Evolutionary conservation across 331 rosid genomes (phyloP).

Genomic region (Rhamnella rubrinervis): DNA sequence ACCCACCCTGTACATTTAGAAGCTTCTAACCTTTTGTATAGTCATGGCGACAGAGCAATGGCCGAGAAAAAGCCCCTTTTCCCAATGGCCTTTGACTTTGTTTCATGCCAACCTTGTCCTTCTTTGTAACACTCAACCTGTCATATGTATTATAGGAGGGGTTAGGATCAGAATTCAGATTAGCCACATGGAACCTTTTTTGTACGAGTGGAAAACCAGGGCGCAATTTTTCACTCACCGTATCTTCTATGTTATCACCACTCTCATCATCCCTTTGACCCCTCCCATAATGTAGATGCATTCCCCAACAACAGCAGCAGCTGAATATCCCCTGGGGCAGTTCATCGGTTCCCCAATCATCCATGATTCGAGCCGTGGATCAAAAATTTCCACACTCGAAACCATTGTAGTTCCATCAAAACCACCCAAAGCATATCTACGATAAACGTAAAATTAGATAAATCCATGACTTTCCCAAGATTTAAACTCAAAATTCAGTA

Average conservation of each 20-base stretch:
- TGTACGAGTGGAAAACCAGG: not conserved
- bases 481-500: not conserved
- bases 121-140: slow-evolving; percentile 78
- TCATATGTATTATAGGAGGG: not conserved
- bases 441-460: too few relatives aligned
- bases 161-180: slow-evolving; percentile 11
- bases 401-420: slow-evolving; percentile 52
- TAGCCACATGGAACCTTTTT: not conserved
- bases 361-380: slow-evolving; percentile 51
- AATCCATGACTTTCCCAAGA: too few relatives aligned
- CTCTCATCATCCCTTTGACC: slow-evolving; percentile 12
- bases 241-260: slow-evolving; percentile 37
- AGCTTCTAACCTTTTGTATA: too few relatives aligned
- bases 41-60: slow-evolving; percentile 27
- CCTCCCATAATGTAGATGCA: slow-evolving; percentile 73
- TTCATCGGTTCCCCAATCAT: slow-evolving; percentile 49
- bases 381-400: slow-evolving; percentile 50
- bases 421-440: slow-evolving; percentile 66
- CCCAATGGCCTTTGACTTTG: slow-evolving; percentile 19
- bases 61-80: slow-evolving; percentile 72
- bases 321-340: slow-evolving; percentile 42
- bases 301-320: slow-evolving; percentile 58
- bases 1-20: too few relatives aligned
- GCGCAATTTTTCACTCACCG: slow-evolving; percentile 43
- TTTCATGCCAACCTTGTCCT: slow-evolving; percentile 66